A percentile compares a stretch with the other conserved stretches of the same genome.
phyloP scores from a whole-genome alignment of 2,329 filamentous ascomycete species.

The Cladophialophora chaetospira region DNA sequence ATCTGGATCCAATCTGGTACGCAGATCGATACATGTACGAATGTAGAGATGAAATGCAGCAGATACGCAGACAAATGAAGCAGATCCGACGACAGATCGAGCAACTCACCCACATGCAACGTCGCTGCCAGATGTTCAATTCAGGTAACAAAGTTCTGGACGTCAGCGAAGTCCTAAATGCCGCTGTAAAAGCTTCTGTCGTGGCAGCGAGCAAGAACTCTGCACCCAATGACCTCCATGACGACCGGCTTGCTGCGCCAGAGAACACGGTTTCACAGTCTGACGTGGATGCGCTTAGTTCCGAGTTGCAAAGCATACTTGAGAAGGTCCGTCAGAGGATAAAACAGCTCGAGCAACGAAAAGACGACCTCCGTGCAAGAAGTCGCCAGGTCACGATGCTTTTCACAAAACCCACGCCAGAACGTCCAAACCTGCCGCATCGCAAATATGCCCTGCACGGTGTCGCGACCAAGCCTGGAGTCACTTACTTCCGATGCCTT shows the following conservation, averaged over 20 bases:
- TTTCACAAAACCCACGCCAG: slow-evolving; percentile 49
- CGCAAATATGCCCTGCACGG: slow-evolving; percentile 59
- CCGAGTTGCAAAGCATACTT: slow-evolving; percentile 42
- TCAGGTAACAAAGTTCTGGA: slow-evolving; percentile 25
- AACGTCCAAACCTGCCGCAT: slow-evolving; percentile 43
- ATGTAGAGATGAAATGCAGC: slow-evolving; percentile 50
- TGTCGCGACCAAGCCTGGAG: slow-evolving; percentile 59
- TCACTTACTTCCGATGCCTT: slow-evolving; percentile 58
- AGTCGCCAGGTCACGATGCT: slow-evolving; percentile 49
- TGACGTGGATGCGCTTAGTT: slow-evolving; percentile 35
- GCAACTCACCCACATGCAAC: slow-evolving; percentile 25
- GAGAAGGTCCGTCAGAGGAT: slow-evolving; percentile 45
- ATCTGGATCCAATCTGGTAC: slow-evolving; percentile 57
- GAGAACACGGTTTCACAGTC: slow-evolving; percentile 8
- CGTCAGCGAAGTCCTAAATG: slow-evolving; percentile 29
- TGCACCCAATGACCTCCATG: slow-evolving; percentile 7
- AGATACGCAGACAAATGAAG: slow-evolving; percentile 47
- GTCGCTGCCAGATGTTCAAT: slow-evolving; percentile 25
- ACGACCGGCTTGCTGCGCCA: slow-evolving; percentile 12
- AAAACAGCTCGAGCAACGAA: slow-evolving; percentile 46
- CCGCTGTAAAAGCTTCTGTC: slow-evolving; percentile 37
- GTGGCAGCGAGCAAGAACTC: slow-evolving; percentile 32
- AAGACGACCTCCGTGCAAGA: slow-evolving; percentile 39
- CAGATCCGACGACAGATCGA: slow-evolving; percentile 30
- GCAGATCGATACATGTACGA: slow-evolving; percentile 62